Evolutionary conservation across 2,329 filamentous ascomycete species (phyloP).

Genomic region (Fusarium protoensiforme): DNA sequence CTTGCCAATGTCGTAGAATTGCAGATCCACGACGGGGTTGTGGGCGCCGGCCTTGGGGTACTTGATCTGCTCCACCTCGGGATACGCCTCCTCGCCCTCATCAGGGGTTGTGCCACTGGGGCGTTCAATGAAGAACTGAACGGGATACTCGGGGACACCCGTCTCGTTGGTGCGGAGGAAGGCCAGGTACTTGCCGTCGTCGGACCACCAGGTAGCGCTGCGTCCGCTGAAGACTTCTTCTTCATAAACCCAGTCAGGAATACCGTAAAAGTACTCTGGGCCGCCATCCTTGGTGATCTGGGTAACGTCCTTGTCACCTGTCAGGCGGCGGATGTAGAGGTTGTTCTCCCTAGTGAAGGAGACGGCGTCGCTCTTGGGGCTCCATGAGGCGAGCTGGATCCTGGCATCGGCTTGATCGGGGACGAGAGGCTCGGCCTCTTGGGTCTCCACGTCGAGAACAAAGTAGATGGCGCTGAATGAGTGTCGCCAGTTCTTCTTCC

Average conservation of each 20-base stretch:
- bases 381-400: slow-evolving; percentile 90
- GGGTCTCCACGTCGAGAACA: slow-evolving; percentile 88
- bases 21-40: slow-evolving; percentile 88
- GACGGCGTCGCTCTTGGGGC: slow-evolving; percentile 84
- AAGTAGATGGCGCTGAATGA: slow-evolving; percentile 90
- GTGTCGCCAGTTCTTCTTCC: slow-evolving; percentile 85
- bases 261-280: slow-evolving; percentile 89
- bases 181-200: slow-evolving; percentile 87
- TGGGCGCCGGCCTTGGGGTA: slow-evolving; percentile 96
- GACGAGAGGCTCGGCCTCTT: slow-evolving; percentile 81
- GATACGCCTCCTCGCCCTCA: slow-evolving; percentile 84
- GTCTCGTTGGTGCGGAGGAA: slow-evolving; percentile 96
- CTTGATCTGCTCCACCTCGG: slow-evolving; percentile 91
- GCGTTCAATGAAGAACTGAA: slow-evolving; percentile 91
- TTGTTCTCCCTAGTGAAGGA: slow-evolving; percentile 95
- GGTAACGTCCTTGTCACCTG: slow-evolving; percentile 64
- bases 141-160: slow-evolving; percentile 87
- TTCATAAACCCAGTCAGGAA: slow-evolving; percentile 98
- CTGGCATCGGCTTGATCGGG: slow-evolving; percentile 71
- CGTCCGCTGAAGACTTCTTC: slow-evolving; percentile 74
- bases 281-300: slow-evolving; percentile 90
- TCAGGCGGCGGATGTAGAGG: slow-evolving; percentile 78
- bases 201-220: slow-evolving; percentile 94
- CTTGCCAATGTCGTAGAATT: slow-evolving; percentile 87
- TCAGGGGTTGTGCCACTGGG: slow-evolving; percentile 79